Conservation (phyloP, 305 asterid genomes). For the Solanum hybrid region DNA sequence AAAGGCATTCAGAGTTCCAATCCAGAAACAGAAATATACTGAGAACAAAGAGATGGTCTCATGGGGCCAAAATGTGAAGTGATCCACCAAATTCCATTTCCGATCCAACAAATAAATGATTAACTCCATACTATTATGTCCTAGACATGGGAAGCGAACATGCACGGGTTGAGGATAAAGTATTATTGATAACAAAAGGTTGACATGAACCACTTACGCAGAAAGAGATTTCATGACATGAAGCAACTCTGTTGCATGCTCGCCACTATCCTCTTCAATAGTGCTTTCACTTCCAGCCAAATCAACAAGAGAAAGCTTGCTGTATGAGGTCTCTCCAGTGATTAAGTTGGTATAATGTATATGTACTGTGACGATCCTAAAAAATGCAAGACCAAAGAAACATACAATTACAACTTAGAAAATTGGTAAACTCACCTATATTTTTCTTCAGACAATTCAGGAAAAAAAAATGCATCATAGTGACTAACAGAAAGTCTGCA, state of each 20-base stretch:
- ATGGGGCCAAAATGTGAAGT: not conserved
- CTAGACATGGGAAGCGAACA: not conserved
- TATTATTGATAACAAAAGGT: not conserved
- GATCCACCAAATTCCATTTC: not conserved
- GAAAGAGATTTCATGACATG: conserved; percentile 91
- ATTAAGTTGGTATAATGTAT: conserved; percentile 74
- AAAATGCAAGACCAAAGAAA: conserved; percentile 17
- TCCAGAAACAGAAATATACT: not conserved
- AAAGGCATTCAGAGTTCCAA: not conserved
- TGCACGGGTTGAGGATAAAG: not conserved
- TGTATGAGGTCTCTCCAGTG: conserved; percentile 79
- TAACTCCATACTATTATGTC: not conserved
- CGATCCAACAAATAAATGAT: not conserved
- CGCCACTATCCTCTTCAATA: conserved; percentile 64
- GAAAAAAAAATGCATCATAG: not conserved
- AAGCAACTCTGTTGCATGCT: conserved; percentile 75
- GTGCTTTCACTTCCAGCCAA: conserved; percentile 86
- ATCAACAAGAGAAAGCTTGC: conserved; percentile 93
- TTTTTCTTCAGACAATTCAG: not conserved
- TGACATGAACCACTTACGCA: conserved; percentile 52
- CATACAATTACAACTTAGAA: not conserved
- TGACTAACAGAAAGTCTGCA: not conserved
- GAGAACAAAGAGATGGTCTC: conserved; percentile 1
- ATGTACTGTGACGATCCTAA: conserved; percentile 81
- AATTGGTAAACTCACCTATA: not conserved